Base-by-base conservation (phyloP, 2,329 filamentous ascomycete genomes). In the Scedosporium aurantiacum region DNA sequence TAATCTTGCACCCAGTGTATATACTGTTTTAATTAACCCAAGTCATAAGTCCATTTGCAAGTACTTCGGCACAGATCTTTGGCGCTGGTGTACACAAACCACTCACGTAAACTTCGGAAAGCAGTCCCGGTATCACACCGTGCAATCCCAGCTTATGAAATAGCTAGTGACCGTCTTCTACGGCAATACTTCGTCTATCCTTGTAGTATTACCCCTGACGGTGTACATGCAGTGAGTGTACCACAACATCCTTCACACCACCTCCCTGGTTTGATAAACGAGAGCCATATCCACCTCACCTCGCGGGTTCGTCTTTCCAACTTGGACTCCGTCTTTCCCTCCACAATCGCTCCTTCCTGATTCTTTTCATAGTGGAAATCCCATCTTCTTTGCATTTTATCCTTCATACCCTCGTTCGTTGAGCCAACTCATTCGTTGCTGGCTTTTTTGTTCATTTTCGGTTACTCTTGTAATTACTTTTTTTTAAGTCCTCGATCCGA, bases 371-470 rank as follows among this genome's bases (percentile, higher is more conserved):
- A 12, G n/a, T 58, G 18, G 45, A 61, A 28, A 23, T 37, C n/a
- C 37, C 16, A 23, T 40, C 41, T 32, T 27, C 27, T 52, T 52
- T 32, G 5, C 50, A 27, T 28, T 54, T 57, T 37, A 14, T 52
- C 28, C 14, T 28, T 56, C 32, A 12, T 58, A 21, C 56, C 18
- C 25, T 58, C 54, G 27, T 55, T 41, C 21, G 16, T 32, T 28
- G 14, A 50, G 45, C 43, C 58, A 60, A 50, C 18, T 60, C 58
- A 60, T 50, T 60, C 58, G 18, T 60, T 60, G 58, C 52, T 60
- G 58, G 58, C 57, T 58, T 58, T 58, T 58, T 50, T 25, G 7
- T 32, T 43, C 21, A 18, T 43, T 32, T 52, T 50, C 28, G 18
- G 18, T 40, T 40, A 50, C 43, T 27, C n/a, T 4, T 60, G 45